Evolutionary conservation across 2,329 filamentous ascomycete genomes (phyloP), one percentile per base, ranked within the genome.

Genomic region (Colletotrichum horii): DNA sequence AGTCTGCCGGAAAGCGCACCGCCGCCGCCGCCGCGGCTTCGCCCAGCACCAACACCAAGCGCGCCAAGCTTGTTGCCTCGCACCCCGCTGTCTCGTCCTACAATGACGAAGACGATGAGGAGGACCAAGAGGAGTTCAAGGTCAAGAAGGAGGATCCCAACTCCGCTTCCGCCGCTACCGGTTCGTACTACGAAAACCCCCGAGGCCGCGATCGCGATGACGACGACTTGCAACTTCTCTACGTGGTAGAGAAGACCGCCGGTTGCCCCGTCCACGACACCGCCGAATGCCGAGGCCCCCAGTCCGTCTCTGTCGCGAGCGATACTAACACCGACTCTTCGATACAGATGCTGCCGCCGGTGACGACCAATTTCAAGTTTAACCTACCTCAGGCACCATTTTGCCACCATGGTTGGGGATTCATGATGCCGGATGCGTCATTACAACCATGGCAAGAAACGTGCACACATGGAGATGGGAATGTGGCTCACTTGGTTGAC

Each of bases 141-240:
- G 48, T 74, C 43, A 74, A 74, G 58, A 36, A 70, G 8, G 70
- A 76, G 26, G 22, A 62, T 22, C 38, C 43, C 71, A 67, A 71
- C 48, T 22, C 55, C 28, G 15, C 70, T 9, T 34, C 26, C 19
- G 7, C 56, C 58, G 48, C 30, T 56, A 52, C 60, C 64, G 74
- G 70, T 76, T 74, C 74, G 74, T 76, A 69, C 70, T 15, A 60
- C 58, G 56, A 76, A 26, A 24, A 24, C 15, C 58, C 74, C 36
- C 70, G 64, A 73, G 43, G 32, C 64, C 43, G 64, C 74, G 65
- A 75, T 69, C 24, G n/a, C 73, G 73, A 75, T 11, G 73, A 76
- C 64, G 74, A 76, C 43, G 74, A 76, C 43, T 36, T 76, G 65
- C 74, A 76, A 74, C 74, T 76, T 74, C 74, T 76, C 36, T 76